Evolutionary conservation across 345 rosid genomes (phyloP).

Genomic region (Dovyalis caffra): DNA sequence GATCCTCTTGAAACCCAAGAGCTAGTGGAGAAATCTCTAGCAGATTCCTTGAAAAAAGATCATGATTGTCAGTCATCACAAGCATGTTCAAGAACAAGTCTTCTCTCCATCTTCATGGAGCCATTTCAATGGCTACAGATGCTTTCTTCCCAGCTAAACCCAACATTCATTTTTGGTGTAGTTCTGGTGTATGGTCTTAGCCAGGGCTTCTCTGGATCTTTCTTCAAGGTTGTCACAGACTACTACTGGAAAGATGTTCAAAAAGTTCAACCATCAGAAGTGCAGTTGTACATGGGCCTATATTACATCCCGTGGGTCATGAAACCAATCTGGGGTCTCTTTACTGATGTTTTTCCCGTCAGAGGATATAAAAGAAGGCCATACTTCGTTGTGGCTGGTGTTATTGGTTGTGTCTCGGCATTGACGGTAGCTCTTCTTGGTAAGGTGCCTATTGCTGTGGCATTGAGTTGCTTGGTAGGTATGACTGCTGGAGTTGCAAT

Average conservation of each 20-base stretch:
- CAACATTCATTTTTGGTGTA: constrained; percentile 64
- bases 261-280: constrained; percentile 64
- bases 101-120: constrained; percentile 42
- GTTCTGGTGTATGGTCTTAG: constrained; percentile 68
- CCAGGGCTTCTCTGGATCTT: constrained; percentile 71
- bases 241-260: constrained; percentile 88
- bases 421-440: constrained; percentile 45
- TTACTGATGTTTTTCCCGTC: constrained; percentile 71
- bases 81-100: constrained; percentile 10
- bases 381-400: constrained; percentile 65
- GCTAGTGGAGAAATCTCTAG: constrained; percentile 10
- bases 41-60: neutral
- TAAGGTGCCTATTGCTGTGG: constrained; percentile 48
- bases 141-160: constrained; percentile 56
- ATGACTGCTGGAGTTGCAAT: constrained; percentile 68
- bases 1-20: constrained; percentile 27
- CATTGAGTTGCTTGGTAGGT: constrained; percentile 62
- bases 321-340: constrained; percentile 81
- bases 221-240: constrained; percentile 74
- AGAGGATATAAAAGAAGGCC: constrained; percentile 70
- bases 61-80: neutral
- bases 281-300: constrained; percentile 68
- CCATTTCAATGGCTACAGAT: constrained; percentile 72
- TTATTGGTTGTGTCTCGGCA: constrained; percentile 55
- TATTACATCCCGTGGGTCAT: constrained; percentile 80